Conservation (phyloP, 345 rosid genomes). For the Ricinus communis region DNA sequence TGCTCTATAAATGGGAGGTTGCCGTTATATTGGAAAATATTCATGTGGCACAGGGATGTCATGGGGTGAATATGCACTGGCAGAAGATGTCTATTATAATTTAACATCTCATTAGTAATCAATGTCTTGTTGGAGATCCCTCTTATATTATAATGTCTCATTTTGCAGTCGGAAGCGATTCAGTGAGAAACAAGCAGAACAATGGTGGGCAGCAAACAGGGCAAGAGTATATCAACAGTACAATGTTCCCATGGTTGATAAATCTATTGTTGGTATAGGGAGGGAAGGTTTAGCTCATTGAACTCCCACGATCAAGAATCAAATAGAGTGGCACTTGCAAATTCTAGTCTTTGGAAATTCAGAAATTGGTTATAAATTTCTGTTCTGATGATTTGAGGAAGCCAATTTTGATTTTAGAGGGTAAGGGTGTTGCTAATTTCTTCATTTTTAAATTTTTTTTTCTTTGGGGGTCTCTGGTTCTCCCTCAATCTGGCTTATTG, state of each 20-base stretch:
- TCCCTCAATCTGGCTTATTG: conserved; percentile 3
- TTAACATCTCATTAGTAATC: background rate
- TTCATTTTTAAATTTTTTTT: background rate
- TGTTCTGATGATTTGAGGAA: conserved; percentile 15
- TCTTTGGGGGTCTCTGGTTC: too few species aligned
- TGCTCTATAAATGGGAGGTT: too few species aligned
- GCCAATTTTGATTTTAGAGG: conserved; percentile 1
- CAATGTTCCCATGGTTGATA: conserved; percentile 24
- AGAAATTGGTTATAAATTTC: conserved; percentile 12
- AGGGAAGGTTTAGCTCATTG: conserved; percentile 39
- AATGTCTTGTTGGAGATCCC: background rate
- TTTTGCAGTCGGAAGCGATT: conserved; percentile 27
- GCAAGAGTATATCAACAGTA: conserved; percentile 25
- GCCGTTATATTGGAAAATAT: too few species aligned
- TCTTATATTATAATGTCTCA: background rate
- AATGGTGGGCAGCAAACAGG: conserved; percentile 32
- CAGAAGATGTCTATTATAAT: background rate
- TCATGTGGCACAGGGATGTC: too few species aligned
- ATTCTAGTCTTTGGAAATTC: conserved; percentile 4
- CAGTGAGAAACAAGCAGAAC: conserved; percentile 36
- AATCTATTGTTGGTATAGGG: conserved; percentile 17
- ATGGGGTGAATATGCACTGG: background rate
- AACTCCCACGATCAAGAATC: conserved; percentile 13
- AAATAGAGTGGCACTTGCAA: background rate
- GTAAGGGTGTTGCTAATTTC: conserved; percentile 18